Conservation (phyloP, 768 basidiomycete genomes). For the Phaffia tasmanica region DNA sequence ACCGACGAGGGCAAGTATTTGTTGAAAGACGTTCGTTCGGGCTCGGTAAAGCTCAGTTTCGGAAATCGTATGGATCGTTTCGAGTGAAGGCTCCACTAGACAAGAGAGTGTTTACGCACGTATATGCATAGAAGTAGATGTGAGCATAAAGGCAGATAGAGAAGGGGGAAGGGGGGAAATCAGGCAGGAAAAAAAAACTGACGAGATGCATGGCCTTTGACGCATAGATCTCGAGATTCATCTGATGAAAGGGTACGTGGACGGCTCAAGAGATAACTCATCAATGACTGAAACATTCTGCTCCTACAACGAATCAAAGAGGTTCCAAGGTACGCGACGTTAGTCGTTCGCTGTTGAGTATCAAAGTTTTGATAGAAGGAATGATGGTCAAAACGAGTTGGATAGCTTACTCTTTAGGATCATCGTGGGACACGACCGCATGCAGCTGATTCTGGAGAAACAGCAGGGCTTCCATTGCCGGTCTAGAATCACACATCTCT, state of each 20-base stretch:
- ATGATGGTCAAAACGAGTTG: background rate
- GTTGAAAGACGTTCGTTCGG: constrained; percentile 13
- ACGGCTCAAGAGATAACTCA: constrained; percentile 10
- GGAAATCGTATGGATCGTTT: background rate
- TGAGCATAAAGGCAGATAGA: background rate
- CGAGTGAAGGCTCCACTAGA: too few species aligned
- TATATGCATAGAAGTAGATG: too few species aligned
- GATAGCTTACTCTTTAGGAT: constrained; percentile 6
- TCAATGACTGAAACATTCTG: constrained; percentile 15
- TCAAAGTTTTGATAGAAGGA: background rate
- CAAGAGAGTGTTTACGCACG: too few species aligned
- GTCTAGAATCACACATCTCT: constrained; percentile 12
- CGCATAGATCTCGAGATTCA: background rate
- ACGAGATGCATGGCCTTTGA: background rate
- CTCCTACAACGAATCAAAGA: background rate
- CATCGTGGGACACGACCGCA: constrained; percentile 11
- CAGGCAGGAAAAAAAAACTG: background rate
- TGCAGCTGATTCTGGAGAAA: constrained; percentile 18
- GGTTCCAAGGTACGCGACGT: background rate
- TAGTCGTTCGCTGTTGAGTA: background rate
- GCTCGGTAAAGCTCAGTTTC: background rate
- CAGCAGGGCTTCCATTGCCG: constrained; percentile 3
- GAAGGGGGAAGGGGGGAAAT: background rate
- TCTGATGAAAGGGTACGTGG: background rate
- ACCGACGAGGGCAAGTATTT: background rate